phyloP scores from a whole-genome alignment of 1,284 basidiomycete genomes.

The Coriolopsis trogii region DNA sequence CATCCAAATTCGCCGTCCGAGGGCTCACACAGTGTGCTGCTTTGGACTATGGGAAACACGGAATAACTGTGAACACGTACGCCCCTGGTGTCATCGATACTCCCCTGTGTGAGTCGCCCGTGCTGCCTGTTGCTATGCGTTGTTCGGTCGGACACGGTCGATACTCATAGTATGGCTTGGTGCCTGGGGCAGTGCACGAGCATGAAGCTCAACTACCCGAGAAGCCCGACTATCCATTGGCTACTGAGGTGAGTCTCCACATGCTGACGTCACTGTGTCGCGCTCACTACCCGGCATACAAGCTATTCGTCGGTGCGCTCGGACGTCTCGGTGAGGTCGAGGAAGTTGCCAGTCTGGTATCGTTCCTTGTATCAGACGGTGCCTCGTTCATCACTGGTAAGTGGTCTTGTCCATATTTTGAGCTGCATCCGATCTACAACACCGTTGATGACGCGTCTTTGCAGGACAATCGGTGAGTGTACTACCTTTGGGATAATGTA shows the following conservation, averaged over 20 bases:
- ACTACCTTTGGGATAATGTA: too few species aligned
- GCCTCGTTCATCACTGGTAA: constrained; percentile 39
- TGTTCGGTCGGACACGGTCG: neutral
- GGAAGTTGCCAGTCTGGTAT: constrained; percentile 40
- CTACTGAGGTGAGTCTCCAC: constrained; percentile 43
- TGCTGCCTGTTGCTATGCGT: neutral
- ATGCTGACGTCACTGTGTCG: too few species aligned
- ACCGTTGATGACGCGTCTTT: too few species aligned
- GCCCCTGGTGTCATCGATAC: constrained; percentile 25
- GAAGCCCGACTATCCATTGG: constrained; percentile 43
- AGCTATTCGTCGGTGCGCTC: constrained; percentile 13
- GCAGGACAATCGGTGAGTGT: too few species aligned
- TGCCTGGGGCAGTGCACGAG: constrained; percentile 16
- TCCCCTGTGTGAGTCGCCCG: constrained; percentile 11
- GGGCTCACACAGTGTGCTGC: constrained; percentile 34
- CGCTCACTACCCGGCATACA: neutral
- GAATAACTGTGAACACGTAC: constrained; percentile 27
- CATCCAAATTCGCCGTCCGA: constrained; percentile 37
- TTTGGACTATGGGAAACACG: constrained; percentile 24
- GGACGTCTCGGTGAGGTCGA: constrained; percentile 32
- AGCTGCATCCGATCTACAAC: too few species aligned
- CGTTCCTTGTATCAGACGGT: constrained; percentile 38
- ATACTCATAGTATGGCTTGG: too few species aligned
- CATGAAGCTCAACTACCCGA: constrained; percentile 12
- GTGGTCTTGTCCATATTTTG: too few species aligned